Conservation (phyloP, 768 basidiomycete species). For the Cystoderma amianthinum region DNA sequence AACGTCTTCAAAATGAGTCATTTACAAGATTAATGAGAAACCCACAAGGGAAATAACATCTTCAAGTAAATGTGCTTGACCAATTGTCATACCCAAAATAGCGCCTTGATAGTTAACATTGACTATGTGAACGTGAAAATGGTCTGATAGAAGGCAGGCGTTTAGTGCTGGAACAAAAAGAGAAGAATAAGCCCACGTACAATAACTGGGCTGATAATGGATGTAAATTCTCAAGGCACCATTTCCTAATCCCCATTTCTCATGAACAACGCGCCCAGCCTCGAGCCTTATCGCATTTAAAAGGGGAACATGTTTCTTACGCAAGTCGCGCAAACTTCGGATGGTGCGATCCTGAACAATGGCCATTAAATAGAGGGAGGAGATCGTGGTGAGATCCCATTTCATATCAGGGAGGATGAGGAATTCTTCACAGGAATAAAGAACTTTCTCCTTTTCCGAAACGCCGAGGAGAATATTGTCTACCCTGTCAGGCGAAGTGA, state of each 20-base stretch:
- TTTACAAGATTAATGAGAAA: constrained; percentile 1
- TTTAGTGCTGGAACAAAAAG: no score
- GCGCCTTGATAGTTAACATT: constrained; percentile 59
- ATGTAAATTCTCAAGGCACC: constrained; percentile 74
- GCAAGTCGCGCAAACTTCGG: constrained; percentile 71
- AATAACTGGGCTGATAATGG: constrained; percentile 96
- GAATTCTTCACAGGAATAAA: constrained; percentile 60
- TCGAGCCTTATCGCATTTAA: constrained; percentile 58
- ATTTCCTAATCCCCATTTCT: constrained; percentile 57
- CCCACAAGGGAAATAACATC: constrained; percentile 82
- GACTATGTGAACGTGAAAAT: constrained; percentile 91
- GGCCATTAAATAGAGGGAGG: constrained; percentile 81
- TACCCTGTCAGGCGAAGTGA: constrained; percentile 48
- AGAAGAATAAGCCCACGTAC: constrained; percentile 46
- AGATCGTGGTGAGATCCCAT: constrained; percentile 79
- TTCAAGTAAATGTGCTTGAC: constrained; percentile 90
- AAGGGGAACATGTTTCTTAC: constrained; percentile 53
- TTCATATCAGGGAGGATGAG: constrained; percentile 94
- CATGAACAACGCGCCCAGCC: constrained; percentile 42
- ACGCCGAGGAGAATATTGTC: constrained; percentile 72
- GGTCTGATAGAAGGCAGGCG: constrained; percentile 62
- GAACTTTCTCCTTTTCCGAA: constrained; percentile 68
- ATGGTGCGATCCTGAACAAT: constrained; percentile 59
- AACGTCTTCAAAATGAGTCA: neutral
- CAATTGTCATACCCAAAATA: constrained; percentile 72